Base-by-base conservation (phyloP, 176 grass and related monocot species). In the Urochloa ruziziensis region DNA sequence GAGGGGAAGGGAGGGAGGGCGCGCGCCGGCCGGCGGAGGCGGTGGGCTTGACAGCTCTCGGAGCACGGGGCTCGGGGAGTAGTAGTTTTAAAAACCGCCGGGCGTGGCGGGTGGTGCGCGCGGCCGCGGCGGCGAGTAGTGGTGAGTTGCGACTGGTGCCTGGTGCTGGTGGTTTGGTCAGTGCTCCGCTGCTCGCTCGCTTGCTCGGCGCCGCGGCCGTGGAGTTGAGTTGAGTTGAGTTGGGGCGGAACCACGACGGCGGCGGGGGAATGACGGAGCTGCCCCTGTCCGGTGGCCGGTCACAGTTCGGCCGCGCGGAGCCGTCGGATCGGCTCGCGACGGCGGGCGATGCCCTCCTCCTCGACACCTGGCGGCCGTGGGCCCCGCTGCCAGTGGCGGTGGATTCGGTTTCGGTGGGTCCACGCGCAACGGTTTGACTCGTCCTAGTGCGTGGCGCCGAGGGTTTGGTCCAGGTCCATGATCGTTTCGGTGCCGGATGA, bases 211-310 rank as follows among this genome's bases (percentile, higher is more conserved):
- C 73, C 54, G 64, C 37, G n/a, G 34, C 49, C 78, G 7, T 70
- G 65, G 40, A 42, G 80, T 81, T 40, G 75, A 44, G 67, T 44
- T n/a, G 56, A 11, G 79, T 82, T 42, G 75, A 46, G 67, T 47
- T 25, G 73, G 80, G 73, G 77, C 54, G 54, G 83, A 82, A 82
- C 83, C 83, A 90, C 83, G 28, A 58, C 63, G 64, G 23, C 64
- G 60, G 61, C 25, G 62, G 32, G 9, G 81, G 60, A 84, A 89
- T 89, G 87, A 80, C 87, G 18, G 69, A 42, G 79, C 35, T 75
- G 61, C 68, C 87, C 86, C 74, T 49, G 11, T 1, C 27, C 11
- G 17, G 21, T 21, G 70, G 18, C 5, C 29, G 7, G 68, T 35
- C 29, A n/a, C 7, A 9, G 19, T 35, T 82, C 12, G 62, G 36